These are phyloP conservation scores for Teratosphaeria zuluensis DNA, from an alignment of 2,329 filamentous ascomycete species.

Conservation along the genomic window DNA sequence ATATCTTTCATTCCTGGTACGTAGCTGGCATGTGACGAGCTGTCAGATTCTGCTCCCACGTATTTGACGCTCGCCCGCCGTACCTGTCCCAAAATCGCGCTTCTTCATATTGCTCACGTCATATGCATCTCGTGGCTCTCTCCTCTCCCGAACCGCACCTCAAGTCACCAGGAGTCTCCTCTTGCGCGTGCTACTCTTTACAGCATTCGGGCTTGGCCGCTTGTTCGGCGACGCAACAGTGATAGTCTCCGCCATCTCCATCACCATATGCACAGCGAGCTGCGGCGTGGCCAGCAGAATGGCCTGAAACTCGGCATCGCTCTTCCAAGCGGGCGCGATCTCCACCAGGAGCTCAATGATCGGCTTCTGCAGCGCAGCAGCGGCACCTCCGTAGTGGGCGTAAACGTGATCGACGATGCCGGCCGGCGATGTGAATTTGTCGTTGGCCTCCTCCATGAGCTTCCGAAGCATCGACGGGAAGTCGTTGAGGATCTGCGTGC, in stretches of 20 bases:
- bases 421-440: not conserved
- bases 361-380: not conserved
- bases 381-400: not conserved
- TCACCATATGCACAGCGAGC: slow-evolving; percentile 1
- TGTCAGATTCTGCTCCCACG: not conserved
- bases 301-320: not conserved
- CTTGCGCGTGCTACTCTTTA: not conserved
- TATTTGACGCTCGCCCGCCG: not conserved
- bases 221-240: not conserved
- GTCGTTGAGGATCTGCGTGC: not conserved
- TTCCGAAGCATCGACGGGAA: not conserved
- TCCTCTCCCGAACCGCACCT: not conserved
- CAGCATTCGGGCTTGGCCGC: not conserved
- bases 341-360: not conserved
- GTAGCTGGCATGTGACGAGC: not conserved
- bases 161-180: not conserved
- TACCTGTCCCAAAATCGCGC: not conserved
- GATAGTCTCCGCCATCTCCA: not conserved
- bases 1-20: not conserved
- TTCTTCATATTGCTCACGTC: not conserved
- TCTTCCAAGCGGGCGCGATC: not conserved
- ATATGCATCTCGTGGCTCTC: not conserved
- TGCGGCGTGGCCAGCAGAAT: slow-evolving; percentile 1
- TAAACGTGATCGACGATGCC: slow-evolving; percentile 1
- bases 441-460: not conserved